A percentile compares a stretch with the other conserved stretches of the same genome.
Evolutionary conservation across 495 filamentous ascomycete genomes (phyloP).

Genomic region (Aspergillus ellipticus): DNA sequence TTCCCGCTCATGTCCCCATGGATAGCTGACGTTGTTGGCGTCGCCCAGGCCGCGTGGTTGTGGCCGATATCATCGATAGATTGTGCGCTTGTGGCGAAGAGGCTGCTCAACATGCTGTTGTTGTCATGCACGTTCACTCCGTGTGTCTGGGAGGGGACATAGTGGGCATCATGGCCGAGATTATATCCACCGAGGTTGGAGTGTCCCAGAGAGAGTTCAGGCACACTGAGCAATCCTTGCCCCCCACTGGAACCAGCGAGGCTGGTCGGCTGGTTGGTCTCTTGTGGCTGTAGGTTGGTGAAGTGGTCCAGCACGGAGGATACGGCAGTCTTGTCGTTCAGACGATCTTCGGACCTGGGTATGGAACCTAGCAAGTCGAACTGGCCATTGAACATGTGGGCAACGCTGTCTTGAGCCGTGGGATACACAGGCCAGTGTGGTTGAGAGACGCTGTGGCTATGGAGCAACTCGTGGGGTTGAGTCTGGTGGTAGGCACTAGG

Average conservation of each 20-base stretch:
- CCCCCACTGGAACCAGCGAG: constrained; percentile 29
- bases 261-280: constrained; percentile 31
- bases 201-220: constrained; percentile 39
- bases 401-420: constrained; percentile 34
- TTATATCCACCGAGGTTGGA: constrained; percentile 29
- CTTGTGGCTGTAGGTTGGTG: constrained; percentile 29
- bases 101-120: constrained; percentile 31
- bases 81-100: constrained; percentile 31
- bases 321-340: constrained; percentile 39
- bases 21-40: constrained; percentile 29
- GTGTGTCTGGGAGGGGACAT: constrained; percentile 33
- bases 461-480: constrained; percentile 33
- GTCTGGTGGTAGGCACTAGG: constrained; percentile 34
- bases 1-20: constrained; percentile 29
- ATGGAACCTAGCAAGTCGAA: constrained; percentile 40
- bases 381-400: constrained; percentile 33
- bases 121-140: constrained; percentile 34
- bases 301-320: constrained; percentile 42
- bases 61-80: constrained; percentile 39
- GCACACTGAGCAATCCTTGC: constrained; percentile 38
- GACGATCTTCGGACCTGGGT: constrained; percentile 34
- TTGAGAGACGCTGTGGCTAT: constrained; percentile 27
- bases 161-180: constrained; percentile 35
- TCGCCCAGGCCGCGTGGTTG: constrained; percentile 33
- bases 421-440: constrained; percentile 39